Conservation (phyloP, 2,329 filamentous ascomycete species). For the Verticillium tricorpus region DNA sequence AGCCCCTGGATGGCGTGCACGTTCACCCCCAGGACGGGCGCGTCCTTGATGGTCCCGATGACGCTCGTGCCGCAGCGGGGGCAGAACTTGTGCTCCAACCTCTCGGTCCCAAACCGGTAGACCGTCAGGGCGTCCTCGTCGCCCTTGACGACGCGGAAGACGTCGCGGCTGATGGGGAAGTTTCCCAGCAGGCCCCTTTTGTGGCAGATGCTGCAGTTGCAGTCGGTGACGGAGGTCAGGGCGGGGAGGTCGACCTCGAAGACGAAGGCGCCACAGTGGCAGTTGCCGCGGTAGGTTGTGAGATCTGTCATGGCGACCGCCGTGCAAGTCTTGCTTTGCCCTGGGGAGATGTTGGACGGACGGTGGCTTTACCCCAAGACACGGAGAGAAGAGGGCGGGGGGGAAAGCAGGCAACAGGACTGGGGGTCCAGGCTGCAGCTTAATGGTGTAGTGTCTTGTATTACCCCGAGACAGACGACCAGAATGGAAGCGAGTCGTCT, state of each 20-base stretch:
- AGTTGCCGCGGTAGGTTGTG: slow-evolving; percentile 50
- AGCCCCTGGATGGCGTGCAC: slow-evolving; percentile 41
- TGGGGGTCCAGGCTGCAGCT: not conserved
- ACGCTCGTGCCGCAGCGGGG: slow-evolving; percentile 42
- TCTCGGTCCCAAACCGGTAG: slow-evolving; percentile 38
- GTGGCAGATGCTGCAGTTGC: slow-evolving; percentile 64
- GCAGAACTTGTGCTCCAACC: slow-evolving; percentile 47
- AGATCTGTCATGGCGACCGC: slow-evolving; percentile 4
- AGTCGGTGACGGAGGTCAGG: slow-evolving; percentile 49
- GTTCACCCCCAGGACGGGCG: slow-evolving; percentile 33
- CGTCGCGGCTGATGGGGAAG: slow-evolving; percentile 20
- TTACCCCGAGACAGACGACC: too few species aligned
- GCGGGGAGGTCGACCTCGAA: slow-evolving; percentile 51
- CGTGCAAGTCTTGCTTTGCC: too few species aligned
- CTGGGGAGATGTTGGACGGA: not conserved
- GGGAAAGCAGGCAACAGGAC: not conserved
- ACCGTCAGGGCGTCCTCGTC: slow-evolving; percentile 29
- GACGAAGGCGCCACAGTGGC: slow-evolving; percentile 51
- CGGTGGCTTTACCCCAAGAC: not conserved
- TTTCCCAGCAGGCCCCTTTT: slow-evolving; percentile 42
- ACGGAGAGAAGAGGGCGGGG: not conserved
- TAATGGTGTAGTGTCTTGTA: too few species aligned
- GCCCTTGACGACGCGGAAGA: slow-evolving; percentile 44
- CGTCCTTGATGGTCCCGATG: slow-evolving; percentile 22
- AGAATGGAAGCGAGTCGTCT: too few species aligned